These are phyloP conservation scores for Anthostomella pinea DNA, from an alignment of 2,329 filamentous ascomycete species.

Conservation along the genomic window DNA sequence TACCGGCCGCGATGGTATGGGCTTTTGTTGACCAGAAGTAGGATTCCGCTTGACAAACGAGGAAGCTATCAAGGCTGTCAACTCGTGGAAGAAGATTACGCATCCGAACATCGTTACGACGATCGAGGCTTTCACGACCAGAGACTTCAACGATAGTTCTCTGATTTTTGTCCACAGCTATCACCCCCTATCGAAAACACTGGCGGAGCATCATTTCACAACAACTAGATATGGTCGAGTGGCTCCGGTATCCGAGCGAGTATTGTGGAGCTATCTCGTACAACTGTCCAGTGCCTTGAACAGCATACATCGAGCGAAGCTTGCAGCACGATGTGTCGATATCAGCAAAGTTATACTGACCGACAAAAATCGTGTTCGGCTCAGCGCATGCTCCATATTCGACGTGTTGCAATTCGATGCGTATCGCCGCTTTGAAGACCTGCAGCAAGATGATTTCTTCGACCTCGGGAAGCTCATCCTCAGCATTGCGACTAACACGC, in stretches of 20 bases:
- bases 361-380: conserved; percentile 81
- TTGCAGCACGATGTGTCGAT: conserved; percentile 84
- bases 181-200: conserved; percentile 83
- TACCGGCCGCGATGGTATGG: not conserved
- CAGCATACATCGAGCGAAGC: conserved; percentile 73
- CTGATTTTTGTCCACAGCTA: conserved; percentile 93
- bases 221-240: conserved; percentile 47
- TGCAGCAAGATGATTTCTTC: conserved; percentile 84
- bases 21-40: conserved; percentile 27
- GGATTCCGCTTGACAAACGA: conserved; percentile 87
- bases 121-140: conserved; percentile 89
- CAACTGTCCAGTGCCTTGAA: conserved; percentile 88
- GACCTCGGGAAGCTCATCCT: conserved; percentile 83
- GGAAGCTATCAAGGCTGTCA: conserved; percentile 79
- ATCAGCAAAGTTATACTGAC: conserved; percentile 87
- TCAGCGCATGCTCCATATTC: conserved; percentile 84
- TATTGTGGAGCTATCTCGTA: conserved; percentile 88
- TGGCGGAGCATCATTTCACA: conserved; percentile 76
- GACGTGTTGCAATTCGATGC: conserved; percentile 85
- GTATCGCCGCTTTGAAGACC: conserved; percentile 64
- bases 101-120: conserved; percentile 81
- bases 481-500: conserved; percentile 71
- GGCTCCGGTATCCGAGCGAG: conserved; percentile 61
- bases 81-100: conserved; percentile 83
- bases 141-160: conserved; percentile 91